A percentile compares a stretch with the other conserved stretches of the same genome.
Evolutionary conservation across 1,284 basidiomycete species (phyloP).

Genomic region (Apiotrichum porosum): DNA sequence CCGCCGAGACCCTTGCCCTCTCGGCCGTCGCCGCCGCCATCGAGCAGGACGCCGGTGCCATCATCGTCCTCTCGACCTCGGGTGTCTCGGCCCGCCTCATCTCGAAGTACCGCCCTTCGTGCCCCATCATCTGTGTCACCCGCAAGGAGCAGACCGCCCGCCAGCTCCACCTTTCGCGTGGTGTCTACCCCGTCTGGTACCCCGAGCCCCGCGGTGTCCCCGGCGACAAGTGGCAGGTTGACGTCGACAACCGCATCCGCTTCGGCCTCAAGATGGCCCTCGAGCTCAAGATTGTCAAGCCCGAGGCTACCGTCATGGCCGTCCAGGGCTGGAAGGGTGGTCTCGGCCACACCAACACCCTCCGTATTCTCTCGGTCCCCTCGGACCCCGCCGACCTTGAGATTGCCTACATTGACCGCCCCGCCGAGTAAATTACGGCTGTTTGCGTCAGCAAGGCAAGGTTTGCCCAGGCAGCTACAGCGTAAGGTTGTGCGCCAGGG

Average conservation of each 20-base stretch:
- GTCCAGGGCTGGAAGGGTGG: conserved; percentile 99
- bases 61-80: conserved; percentile 87
- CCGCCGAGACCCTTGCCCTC: conserved; percentile 87
- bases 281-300: conserved; percentile 77
- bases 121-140: conserved; percentile 95
- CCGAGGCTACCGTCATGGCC: conserved; percentile 86
- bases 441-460: too few relatives aligned
- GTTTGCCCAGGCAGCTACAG: too few relatives aligned
- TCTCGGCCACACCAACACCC: conserved; percentile 67
- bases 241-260: conserved; percentile 60
- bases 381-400: conserved; percentile 77
- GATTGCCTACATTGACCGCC: conserved; percentile 44
- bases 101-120: conserved; percentile 91
- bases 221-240: conserved; percentile 91
- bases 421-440: conserved; percentile 13
- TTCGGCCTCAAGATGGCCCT: conserved; percentile 89
- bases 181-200: conserved; percentile 95
- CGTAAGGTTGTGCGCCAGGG: too few relatives aligned
- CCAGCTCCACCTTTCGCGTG: conserved; percentile 94
- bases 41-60: conserved; percentile 89
- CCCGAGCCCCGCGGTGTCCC: conserved; percentile 82
- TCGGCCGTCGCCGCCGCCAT: conserved; percentile 90
- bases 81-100: conserved; percentile 94
- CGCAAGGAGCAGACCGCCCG: conserved; percentile 93
- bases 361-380: conserved; percentile 60